A percentile compares a stretch with the other conserved stretches of the same genome.
These are phyloP conservation scores for Diaporthe ilicicola DNA, from an alignment of 2,329 filamentous ascomycete species.

Conservation along the genomic window DNA sequence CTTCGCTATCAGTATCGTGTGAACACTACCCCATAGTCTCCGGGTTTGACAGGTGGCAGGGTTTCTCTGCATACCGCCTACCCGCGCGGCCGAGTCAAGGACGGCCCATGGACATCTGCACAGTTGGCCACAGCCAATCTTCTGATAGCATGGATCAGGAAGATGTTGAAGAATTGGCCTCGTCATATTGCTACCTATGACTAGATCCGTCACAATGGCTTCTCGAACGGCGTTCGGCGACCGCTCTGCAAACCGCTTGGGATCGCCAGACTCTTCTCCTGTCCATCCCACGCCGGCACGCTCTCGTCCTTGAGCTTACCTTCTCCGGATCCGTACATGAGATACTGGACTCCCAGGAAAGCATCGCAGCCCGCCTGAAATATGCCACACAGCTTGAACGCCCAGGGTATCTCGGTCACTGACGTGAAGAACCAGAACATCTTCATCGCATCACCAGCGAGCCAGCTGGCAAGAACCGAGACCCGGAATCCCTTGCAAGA, in stretches of 20 bases:
- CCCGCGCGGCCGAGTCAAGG: not conserved
- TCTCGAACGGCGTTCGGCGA: constrained; percentile 33
- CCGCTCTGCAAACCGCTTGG: constrained; percentile 24
- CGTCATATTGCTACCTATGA: not conserved
- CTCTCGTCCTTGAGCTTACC: constrained; percentile 45
- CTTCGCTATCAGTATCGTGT: not conserved
- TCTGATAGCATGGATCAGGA: not conserved
- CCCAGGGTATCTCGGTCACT: constrained; percentile 73
- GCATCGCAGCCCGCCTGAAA: constrained; percentile 83
- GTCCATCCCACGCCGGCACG: constrained; percentile 34
- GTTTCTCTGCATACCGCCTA: not conserved
- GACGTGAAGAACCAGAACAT: constrained; percentile 86
- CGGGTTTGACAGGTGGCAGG: not conserved
- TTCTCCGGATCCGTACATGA: constrained; percentile 68
- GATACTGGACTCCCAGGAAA: constrained; percentile 79
- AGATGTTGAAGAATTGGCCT: not conserved
- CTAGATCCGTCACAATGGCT: constrained; percentile 25
- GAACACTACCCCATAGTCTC: not conserved
- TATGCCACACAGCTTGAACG: constrained; percentile 83
- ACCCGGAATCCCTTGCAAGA: constrained; percentile 82
- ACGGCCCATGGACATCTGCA: not conserved
- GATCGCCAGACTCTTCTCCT: constrained; percentile 37
- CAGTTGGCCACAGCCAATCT: not conserved
- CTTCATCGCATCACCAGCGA: constrained; percentile 85
- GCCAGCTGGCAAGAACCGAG: constrained; percentile 80